phyloP scores from a whole-genome alignment of 305 asterid genomes.

The Euphrasia arctica region DNA sequence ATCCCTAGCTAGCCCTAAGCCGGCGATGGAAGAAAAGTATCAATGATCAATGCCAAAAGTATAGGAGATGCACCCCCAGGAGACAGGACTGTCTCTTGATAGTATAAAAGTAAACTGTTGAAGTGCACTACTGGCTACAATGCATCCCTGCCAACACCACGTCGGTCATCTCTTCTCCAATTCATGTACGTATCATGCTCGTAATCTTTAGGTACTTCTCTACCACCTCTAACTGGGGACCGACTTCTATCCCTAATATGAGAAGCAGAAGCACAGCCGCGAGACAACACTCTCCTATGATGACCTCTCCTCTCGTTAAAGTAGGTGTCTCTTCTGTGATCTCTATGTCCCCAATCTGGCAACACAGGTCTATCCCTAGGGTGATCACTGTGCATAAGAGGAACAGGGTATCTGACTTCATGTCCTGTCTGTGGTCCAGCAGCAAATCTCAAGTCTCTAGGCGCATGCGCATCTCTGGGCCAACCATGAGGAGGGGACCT shows the following conservation, averaged over 20 bases:
- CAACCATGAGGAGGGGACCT: constrained; percentile 81
- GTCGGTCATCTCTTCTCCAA: constrained; percentile 38
- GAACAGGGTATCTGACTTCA: constrained; percentile 59
- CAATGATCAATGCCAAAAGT: neutral
- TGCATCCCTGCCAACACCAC: neutral
- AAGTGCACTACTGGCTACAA: neutral
- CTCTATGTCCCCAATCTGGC: constrained; percentile 65
- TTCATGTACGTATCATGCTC: constrained; percentile 47
- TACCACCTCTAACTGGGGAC: constrained; percentile 68
- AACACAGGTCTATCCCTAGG: constrained; percentile 41
- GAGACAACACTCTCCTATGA: constrained; percentile 54
- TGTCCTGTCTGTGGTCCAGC: constrained; percentile 51
- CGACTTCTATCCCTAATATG: constrained; percentile 71
- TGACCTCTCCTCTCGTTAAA: constrained; percentile 48
- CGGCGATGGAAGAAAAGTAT: neutral
- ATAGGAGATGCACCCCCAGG: neutral
- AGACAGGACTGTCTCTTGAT: neutral
- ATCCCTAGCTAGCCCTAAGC: neutral
- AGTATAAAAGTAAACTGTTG: neutral
- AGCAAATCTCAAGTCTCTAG: constrained; percentile 50
- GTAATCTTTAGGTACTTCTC: constrained; percentile 42
- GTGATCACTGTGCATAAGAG: constrained; percentile 13
- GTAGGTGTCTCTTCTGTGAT: constrained; percentile 48
- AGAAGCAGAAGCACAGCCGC: constrained; percentile 33
- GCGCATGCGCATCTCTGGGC: constrained; percentile 33